These are phyloP conservation scores for Fusarium metavorans DNA, from an alignment of 2,329 filamentous ascomycete genomes.

Conservation along the genomic window DNA sequence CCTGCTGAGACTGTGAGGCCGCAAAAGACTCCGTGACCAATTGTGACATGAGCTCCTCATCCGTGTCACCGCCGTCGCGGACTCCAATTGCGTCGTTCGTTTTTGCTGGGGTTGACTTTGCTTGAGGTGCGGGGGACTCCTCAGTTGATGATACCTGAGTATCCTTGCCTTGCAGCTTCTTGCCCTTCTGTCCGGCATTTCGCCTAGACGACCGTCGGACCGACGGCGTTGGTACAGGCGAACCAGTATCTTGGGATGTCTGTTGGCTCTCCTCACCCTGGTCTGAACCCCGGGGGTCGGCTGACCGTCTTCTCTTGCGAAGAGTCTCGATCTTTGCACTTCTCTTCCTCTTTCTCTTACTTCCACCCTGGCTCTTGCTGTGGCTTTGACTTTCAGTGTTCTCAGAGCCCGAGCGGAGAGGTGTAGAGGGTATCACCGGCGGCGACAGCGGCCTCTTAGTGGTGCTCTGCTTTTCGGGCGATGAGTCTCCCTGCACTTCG, in stretches of 20 bases:
- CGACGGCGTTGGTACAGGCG: constrained; percentile 29
- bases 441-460: constrained; percentile 18
- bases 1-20: constrained; percentile 48
- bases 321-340: constrained; percentile 34
- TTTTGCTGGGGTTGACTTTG: background rate
- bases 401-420: constrained; percentile 24
- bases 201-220: constrained; percentile 42
- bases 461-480: constrained; percentile 32
- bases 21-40: constrained; percentile 55
- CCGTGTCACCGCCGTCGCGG: constrained; percentile 50
- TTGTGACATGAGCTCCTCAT: constrained; percentile 58
- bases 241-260: constrained; percentile 30
- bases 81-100: constrained; percentile 10
- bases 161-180: constrained; percentile 17
- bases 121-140: constrained; percentile 2
- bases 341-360: constrained; percentile 49
- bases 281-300: constrained; percentile 22
- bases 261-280: constrained; percentile 35
- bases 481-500: constrained; percentile 35
- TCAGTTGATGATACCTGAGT: constrained; percentile 24
- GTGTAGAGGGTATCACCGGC: constrained; percentile 42
- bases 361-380: constrained; percentile 19
- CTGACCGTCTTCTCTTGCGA: constrained; percentile 48
- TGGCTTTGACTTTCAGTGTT: constrained; percentile 20
- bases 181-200: constrained; percentile 35